A percentile compares a stretch with the other conserved stretches of the same genome.
Conservation (phyloP, 495 filamentous ascomycete genomes). For the Aspergillus affinis region DNA sequence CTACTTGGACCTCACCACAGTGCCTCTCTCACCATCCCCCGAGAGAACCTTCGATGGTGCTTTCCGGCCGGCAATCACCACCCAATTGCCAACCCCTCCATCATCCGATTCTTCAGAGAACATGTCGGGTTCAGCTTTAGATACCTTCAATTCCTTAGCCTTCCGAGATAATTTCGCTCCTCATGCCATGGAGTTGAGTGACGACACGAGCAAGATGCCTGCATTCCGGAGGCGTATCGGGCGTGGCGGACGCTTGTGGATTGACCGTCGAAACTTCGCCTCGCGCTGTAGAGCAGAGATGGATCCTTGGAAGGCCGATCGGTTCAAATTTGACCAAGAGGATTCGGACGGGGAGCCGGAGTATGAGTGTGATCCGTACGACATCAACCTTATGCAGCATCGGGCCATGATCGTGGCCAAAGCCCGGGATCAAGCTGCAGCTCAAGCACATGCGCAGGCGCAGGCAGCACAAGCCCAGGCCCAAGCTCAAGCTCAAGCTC, state of each 20-base stretch:
- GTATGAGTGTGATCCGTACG: constrained; percentile 70
- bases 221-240: constrained; percentile 71
- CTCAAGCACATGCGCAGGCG: constrained; percentile 49
- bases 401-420: constrained; percentile 64
- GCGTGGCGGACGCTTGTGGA: constrained; percentile 74
- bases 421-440: constrained; percentile 45
- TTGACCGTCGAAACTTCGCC: constrained; percentile 66
- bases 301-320: constrained; percentile 59
- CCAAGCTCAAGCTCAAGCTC: constrained; percentile 32
- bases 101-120: constrained; percentile 71
- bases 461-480: constrained; percentile 43
- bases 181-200: constrained; percentile 45
- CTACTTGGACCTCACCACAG: constrained; percentile 78
- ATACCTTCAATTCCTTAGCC: constrained; percentile 40
- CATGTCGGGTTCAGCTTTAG: constrained; percentile 47
- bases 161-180: constrained; percentile 51
- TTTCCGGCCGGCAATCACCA: constrained; percentile 77
- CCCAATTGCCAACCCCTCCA: constrained; percentile 84
- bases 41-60: constrained; percentile 57
- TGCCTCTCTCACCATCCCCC: constrained; percentile 71
- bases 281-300: constrained; percentile 51
- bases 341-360: constrained; percentile 68
- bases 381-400: constrained; percentile 68
- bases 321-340: constrained; percentile 78
- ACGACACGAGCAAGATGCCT: constrained; percentile 49